Evolutionary conservation across 768 basidiomycete species (phyloP).

Genomic region (Mycena latifolia): DNA sequence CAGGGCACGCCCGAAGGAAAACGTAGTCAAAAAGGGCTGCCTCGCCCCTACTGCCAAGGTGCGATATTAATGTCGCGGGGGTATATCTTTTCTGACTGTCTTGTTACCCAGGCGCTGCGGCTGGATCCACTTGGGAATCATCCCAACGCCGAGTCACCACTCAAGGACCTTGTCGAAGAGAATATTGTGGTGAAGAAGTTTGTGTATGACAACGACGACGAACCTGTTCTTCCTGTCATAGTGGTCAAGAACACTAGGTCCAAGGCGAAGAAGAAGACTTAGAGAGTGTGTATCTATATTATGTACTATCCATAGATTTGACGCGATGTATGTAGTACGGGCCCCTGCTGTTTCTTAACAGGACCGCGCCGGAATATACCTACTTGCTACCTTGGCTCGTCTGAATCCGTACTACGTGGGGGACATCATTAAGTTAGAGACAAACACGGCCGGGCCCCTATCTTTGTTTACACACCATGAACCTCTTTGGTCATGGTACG

Average conservation of each 20-base stretch:
- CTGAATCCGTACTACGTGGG: no score
- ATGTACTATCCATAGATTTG: no score
- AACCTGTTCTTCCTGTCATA: slow-evolving; percentile 40
- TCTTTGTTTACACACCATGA: no score
- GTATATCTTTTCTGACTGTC: slow-evolving; percentile 21
- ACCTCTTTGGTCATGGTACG: no score
- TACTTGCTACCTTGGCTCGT: no score
- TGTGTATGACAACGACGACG: slow-evolving; percentile 86
- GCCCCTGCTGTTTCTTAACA: no score
- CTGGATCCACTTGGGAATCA: slow-evolving; percentile 84
- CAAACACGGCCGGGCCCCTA: no score
- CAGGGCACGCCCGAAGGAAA: slow-evolving; percentile 56
- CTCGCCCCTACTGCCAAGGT: slow-evolving; percentile 79
- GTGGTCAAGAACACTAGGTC: slow-evolving; percentile 68
- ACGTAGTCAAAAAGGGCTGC: slow-evolving; percentile 68
- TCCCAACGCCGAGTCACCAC: slow-evolving; percentile 65
- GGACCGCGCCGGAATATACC: no score
- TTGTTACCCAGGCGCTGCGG: slow-evolving; percentile 62
- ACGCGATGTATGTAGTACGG: no score
- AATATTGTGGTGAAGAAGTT: slow-evolving; percentile 82
- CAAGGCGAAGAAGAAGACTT: slow-evolving; percentile 60
- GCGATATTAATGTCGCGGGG: slow-evolving; percentile 27
- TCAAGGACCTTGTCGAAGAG: slow-evolving; percentile 70
- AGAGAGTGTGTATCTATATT: slow-evolving; percentile 30
- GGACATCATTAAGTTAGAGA: no score